These are phyloP conservation scores for Rostrohypoxylon terebratum DNA, from an alignment of 495 filamentous ascomycete genomes.

Conservation along the genomic window DNA sequence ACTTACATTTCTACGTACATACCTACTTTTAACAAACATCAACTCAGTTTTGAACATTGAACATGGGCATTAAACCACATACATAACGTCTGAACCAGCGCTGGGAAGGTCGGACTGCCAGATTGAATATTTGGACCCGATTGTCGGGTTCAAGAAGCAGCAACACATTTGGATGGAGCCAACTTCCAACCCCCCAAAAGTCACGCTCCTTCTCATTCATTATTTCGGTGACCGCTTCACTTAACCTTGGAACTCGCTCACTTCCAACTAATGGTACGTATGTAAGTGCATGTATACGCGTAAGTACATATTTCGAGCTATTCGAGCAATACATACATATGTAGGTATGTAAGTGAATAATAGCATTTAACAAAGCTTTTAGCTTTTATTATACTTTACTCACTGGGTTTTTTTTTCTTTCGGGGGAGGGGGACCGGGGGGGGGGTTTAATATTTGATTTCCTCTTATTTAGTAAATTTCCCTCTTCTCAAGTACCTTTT, in stretches of 20 bases:
- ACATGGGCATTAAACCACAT: too few species aligned
- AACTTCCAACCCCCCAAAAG: conserved; percentile 36
- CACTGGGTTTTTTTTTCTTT: not conserved
- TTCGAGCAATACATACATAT: too few species aligned
- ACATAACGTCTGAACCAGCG: not conserved
- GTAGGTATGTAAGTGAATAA: not conserved
- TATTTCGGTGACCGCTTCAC: conserved; percentile 42
- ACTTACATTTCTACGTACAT: not conserved
- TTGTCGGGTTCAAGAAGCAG: conserved; percentile 22
- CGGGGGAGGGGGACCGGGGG: too few species aligned
- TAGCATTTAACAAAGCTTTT: too few species aligned
- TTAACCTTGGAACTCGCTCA: not conserved
- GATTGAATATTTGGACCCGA: conserved; percentile 15
- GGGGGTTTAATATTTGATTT: too few species aligned
- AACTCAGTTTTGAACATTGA: too few species aligned
- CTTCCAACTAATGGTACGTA: not conserved
- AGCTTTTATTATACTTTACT: not conserved
- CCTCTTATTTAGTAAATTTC: too few species aligned
- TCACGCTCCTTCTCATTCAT: conserved; percentile 21
- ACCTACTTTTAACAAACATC: not conserved
- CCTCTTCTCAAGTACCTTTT: not conserved
- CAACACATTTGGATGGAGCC: conserved; percentile 24
- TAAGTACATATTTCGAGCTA: too few species aligned
- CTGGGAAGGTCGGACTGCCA: not conserved
- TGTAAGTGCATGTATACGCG: too few species aligned